Evolutionary conservation across 192 early-diverging fungal species (phyloP).

Genomic region (Backusella luteola): DNA sequence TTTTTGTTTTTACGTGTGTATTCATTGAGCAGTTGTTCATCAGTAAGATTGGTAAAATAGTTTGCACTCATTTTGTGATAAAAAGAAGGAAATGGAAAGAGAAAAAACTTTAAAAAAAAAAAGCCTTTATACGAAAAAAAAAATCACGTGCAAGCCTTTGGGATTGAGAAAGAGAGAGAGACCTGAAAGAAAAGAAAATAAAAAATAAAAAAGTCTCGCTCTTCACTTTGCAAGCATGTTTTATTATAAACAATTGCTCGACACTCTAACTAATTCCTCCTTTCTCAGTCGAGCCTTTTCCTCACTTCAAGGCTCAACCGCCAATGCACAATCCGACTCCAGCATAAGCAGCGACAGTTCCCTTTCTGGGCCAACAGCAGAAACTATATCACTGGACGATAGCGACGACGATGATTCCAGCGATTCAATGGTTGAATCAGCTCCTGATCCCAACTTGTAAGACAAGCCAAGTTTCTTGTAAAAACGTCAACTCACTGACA

Average conservation of each 20-base stretch:
- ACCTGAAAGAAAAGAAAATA: no score
- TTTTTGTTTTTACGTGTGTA: background rate
- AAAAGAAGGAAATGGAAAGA: background rate
- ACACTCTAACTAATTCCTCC: background rate
- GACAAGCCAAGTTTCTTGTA: background rate
- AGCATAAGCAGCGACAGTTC: background rate
- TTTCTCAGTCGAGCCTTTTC: background rate
- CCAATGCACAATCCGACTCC: background rate
- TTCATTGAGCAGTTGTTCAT: background rate
- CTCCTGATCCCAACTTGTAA: background rate
- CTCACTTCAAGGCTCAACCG: background rate
- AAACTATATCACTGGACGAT: background rate
- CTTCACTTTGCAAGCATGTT: background rate
- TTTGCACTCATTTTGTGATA: background rate
- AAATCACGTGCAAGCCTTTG: no score
- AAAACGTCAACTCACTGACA: background rate
- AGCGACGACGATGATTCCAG: background rate
- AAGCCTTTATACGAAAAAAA: no score
- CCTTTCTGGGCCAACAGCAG: background rate
- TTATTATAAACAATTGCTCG: background rate
- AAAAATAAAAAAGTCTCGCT: background rate
- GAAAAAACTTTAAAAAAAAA: no score
- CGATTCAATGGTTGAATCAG: background rate
- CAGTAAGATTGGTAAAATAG: background rate
- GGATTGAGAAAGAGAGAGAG: no score